phyloP scores from a whole-genome alignment of 1,139 yeast species.

The Suhomyces taliae region DNA sequence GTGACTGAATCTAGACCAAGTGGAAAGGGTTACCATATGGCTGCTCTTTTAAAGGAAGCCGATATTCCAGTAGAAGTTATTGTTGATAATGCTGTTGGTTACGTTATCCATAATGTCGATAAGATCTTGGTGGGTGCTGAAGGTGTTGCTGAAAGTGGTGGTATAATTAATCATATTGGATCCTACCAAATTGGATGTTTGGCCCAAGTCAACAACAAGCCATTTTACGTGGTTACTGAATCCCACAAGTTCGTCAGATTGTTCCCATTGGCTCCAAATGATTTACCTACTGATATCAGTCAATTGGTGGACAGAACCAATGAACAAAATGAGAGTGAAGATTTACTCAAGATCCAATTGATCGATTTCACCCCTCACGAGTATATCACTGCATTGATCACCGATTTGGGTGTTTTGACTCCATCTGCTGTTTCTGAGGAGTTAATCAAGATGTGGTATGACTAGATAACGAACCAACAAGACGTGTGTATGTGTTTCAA shows the following conservation, averaged over 20 bases:
- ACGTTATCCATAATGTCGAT: conserved; percentile 86
- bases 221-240: conserved; percentile 92
- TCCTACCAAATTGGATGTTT: conserved; percentile 92
- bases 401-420: conserved; percentile 94
- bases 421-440: conserved; percentile 98
- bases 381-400: conserved; percentile 89
- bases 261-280: conserved; percentile 93
- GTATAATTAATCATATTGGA: conserved; percentile 94
- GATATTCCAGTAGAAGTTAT: conserved; percentile 91
- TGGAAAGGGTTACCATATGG: conserved; percentile 77
- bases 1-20: conserved; percentile 94
- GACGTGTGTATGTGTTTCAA: too few species aligned
- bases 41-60: conserved; percentile 61
- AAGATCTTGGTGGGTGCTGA: conserved; percentile 97
- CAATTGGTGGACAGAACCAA: conserved; percentile 26
- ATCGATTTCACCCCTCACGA: conserved; percentile 97
- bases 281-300: conserved; percentile 68
- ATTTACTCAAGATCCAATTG: conserved; percentile 35
- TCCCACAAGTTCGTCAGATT: conserved; percentile 94
- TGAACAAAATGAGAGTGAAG: conserved; percentile 32
- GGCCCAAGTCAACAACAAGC: conserved; percentile 88
- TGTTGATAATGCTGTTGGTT: conserved; percentile 90
- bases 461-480: conserved; percentile 34
- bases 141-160: conserved; percentile 99
- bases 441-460: conserved; percentile 96